Percentiles rank a stretch among this genome's conserved stretches.
Conservation (phyloP, 2,329 filamentous ascomycete species). For the Pyricularia sp. region DNA sequence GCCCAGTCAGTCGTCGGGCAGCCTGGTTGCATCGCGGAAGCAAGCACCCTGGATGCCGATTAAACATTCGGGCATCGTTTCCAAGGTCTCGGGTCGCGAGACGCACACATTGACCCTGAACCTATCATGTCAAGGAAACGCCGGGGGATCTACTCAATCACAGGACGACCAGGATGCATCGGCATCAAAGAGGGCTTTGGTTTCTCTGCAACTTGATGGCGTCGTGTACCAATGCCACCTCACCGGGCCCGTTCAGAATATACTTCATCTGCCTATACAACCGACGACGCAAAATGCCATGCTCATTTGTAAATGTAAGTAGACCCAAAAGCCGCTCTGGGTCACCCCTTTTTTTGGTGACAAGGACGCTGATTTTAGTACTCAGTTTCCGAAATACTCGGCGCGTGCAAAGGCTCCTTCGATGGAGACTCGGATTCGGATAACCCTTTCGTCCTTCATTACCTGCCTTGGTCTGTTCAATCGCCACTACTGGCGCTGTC, state of each 20-base stretch:
- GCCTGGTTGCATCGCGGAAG: background rate
- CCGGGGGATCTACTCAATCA: background rate
- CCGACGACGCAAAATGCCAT: slow-evolving; percentile 13
- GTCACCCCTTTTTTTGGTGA: background rate
- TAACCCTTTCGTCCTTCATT: slow-evolving; percentile 33
- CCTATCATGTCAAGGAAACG: background rate
- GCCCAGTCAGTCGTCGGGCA: background rate
- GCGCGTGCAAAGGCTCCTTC: slow-evolving; percentile 36
- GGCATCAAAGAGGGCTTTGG: slow-evolving; percentile 1
- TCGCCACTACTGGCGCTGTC: slow-evolving; percentile 34
- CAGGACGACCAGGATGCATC: background rate
- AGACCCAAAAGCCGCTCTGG: background rate
- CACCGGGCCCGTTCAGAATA: slow-evolving; percentile 10
- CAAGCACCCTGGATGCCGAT: background rate
- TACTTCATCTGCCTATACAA: slow-evolving; percentile 11
- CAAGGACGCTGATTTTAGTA: background rate
- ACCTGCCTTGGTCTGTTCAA: slow-evolving; percentile 33
- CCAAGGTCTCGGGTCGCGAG: background rate
- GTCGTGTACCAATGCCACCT: slow-evolving; percentile 11
- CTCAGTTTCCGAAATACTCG: slow-evolving; percentile 33
- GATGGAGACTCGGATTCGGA: slow-evolving; percentile 31
- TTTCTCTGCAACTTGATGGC: slow-evolving; percentile 8
- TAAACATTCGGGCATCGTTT: background rate
- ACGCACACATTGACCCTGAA: background rate
- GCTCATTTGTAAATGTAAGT: slow-evolving; percentile 13